Conservation (phyloP, 768 basidiomycete genomes). For the Leccinellum luteum region DNA sequence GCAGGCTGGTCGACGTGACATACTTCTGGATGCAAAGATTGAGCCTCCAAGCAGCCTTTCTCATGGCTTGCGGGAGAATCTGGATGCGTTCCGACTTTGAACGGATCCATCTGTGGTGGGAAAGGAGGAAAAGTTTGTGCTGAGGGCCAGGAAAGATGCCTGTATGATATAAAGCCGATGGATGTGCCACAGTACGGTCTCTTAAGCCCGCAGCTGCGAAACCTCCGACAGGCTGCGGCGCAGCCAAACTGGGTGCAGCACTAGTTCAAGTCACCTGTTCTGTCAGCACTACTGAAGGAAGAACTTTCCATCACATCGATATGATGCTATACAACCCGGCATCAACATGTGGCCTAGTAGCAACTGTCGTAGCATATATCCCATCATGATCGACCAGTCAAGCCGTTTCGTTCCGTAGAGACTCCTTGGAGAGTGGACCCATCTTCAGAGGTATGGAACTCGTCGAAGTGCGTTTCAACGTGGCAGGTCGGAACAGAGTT, state of each 20-base stretch:
- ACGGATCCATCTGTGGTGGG: slow-evolving; percentile 13
- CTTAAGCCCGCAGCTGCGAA: neutral
- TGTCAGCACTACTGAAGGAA: neutral
- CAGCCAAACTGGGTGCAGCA: neutral
- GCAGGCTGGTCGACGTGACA: neutral
- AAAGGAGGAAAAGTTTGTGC: neutral
- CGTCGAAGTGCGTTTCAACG: neutral
- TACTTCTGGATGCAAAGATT: slow-evolving; percentile 1
- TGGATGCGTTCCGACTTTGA: slow-evolving; percentile 6
- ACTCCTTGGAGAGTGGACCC: neutral
- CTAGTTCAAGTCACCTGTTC: neutral
- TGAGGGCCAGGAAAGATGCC: neutral
- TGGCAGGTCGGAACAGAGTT: neutral
- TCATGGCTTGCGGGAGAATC: slow-evolving; percentile 12
- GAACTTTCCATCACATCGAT: neutral
- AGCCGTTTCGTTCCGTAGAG: neutral
- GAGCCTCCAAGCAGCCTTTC: slow-evolving; percentile 13
- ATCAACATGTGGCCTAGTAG: neutral
- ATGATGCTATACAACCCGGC: neutral
- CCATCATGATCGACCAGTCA: neutral
- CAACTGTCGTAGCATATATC: neutral
- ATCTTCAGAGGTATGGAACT: neutral
- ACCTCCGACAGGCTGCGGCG: neutral
- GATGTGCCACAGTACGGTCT: neutral
- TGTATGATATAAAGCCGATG: neutral